Base-by-base conservation (phyloP, 2,329 filamentous ascomycete species). In the Thielaviopsis ethacetica region DNA sequence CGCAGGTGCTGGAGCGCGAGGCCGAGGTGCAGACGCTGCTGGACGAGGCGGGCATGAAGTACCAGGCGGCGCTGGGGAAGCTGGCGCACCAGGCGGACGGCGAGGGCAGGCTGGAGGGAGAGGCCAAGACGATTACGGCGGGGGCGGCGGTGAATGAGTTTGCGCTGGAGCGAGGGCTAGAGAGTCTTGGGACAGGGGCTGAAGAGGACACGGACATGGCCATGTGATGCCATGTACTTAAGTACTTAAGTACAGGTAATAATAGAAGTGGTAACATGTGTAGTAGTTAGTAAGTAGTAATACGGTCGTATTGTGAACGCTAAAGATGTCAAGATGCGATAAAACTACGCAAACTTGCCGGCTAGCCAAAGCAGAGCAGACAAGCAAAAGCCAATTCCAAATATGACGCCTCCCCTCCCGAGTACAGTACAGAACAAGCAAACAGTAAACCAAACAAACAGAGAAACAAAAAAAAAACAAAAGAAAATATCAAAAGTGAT, bases 21-120 rank as follows among this genome's bases (percentile, higher is more conserved):
- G 78, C 75, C 5, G 87, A 93, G 69, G 85, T 96, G 0, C 91
- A 96, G 70, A 77, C 78, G 21, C 72, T 94, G 58, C 73, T 97
- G 57, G 85, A 89, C 67, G 85, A 93, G 68, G 88, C 89, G 0
- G 90, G 88, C 0, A 82, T 87, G 62, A 78, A 76, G 62, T 79
- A 79, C 54, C 73, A 76, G 61, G 70, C 75, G 17, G 72, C 70
- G 0, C 69, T 77, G 65, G 71, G 54, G 13, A 59, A 70, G 0
- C 65, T 55, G n/a, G 21, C 47, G 17, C 49, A 21, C 9, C 12
- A 24, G 21, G 30, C 53, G 59, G 38, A 50, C 57, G 30, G 30
- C 30, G 30, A 34, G 10, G 10, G 57, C 27, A 13, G 22, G 22
- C 5, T 56, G 41, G 13, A 44, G 5, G 44, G 41, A 34, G 2